Base-by-base conservation (phyloP, 345 rosid species). In the Carallia pectinifolia region DNA sequence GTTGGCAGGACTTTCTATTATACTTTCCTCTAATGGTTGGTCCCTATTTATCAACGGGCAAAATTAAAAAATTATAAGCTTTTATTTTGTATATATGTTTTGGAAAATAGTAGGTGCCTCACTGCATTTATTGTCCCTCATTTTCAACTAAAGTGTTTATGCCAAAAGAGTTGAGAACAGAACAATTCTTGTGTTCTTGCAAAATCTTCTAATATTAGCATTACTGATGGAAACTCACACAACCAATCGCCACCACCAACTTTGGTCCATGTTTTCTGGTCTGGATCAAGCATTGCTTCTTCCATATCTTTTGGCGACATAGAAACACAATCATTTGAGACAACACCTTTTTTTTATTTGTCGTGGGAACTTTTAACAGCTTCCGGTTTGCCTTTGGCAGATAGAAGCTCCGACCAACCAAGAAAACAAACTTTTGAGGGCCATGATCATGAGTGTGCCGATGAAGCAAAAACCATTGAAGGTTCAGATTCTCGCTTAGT, bases 1-100 rank as follows among this genome's bases (percentile, higher is more conserved):
- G 40, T 76, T 66, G 75, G 23, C 74, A 6, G 65, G 61, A 13
- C 62, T 64, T 52, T 58, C 39, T 58, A 34, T 73, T 65, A 2
- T 19, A 48, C 66, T 85, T 85, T 83, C 89, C 80, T 55, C 70
- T 72, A 73, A 70, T 77, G 82, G 86, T 48, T 77, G 82, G 86
- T 48, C 73, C 63, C 69, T 47, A 23, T 23, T 23, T 23, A 68
- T 72, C 59, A 64, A 37, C 61, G 54, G 60, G 65, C 56, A 18
- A 70, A 36, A 67, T 55, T 55, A 56, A 64, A 69, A 53, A 58
- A 48, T 66, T 27, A 50, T 59, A 19, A 31, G 36, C 40, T n/a
- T 66, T 64, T 37, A 60, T 36, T 53, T 59, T 54, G 39, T 58
- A 56, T 62, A 60, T 50, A 27, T 6, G 18, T 71, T 77, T 64